Evolutionary conservation across 2,329 filamentous ascomycete species (phyloP), one percentile per base, ranked within the genome.

Genomic region (Sarocladium strictum): DNA sequence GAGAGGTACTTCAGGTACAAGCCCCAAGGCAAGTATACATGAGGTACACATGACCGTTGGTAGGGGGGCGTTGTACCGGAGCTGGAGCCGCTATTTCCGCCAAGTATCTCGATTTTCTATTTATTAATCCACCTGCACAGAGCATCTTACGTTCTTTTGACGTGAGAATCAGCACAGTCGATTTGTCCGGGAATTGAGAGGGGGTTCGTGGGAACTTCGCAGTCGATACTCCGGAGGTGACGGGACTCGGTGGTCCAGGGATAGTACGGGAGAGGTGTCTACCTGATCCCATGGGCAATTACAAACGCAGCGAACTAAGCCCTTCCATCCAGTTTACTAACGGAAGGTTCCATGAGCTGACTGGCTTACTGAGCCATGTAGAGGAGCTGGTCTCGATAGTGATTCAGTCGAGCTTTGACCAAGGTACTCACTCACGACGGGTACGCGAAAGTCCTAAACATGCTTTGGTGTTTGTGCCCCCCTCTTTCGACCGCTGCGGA

Each of bases 1-100:
- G 23, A 3, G 43, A 49, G 43, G 43, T 49, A 49, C 43, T 23
- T 43, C 17, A 51, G 47, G 47, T 51, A 35, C 47, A 49, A 32
- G n/a, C n/a, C n/a, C n/a, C n/a, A n/a, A n/a, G n/a, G n/a, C n/a
- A n/a, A n/a, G n/a, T n/a, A n/a, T n/a, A n/a, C n/a, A n/a, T n/a
- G n/a, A n/a, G n/a, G n/a, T n/a, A n/a, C n/a, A n/a, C n/a, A n/a
- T n/a, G n/a, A n/a, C n/a, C n/a, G n/a, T n/a, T n/a, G n/a, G 11
- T 32, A 29, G 26, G 4, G 9, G 19, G 12, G 17, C 29, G 3
- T 9, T 33, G 47, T 51, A 35, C 47, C 29, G 47, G 21, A 27
- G 14, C 7, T 21, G 47, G 27, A 35, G 23, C 29, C 47, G 47
- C 29, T 51, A 33, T 19, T 33, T 27, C 47, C 47, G 47, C 47